A percentile compares a stretch with the other conserved stretches of the same genome.
phyloP scores from a whole-genome alignment of 305 asterid genomes.

The Euphrasia arctica region DNA sequence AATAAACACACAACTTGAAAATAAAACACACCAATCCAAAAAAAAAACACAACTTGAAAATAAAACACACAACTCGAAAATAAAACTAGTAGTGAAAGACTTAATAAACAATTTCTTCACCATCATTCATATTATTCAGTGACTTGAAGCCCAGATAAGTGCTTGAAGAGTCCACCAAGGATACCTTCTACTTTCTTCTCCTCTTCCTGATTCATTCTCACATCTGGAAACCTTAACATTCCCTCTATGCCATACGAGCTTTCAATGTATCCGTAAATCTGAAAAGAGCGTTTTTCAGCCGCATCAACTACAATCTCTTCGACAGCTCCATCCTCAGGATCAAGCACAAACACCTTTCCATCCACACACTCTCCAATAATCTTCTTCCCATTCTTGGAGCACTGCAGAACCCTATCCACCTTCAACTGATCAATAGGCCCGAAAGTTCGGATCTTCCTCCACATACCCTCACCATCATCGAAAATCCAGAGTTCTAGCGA shows the following conservation, averaged over 20 bases:
- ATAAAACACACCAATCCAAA: too few species aligned
- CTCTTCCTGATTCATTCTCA: too few species aligned
- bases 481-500: neutral
- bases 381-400: conserved; percentile 1
- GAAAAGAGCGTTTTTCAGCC: neutral
- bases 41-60: too few species aligned
- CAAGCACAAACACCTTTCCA: neutral
- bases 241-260: neutral
- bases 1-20: too few species aligned
- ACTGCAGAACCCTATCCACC: conserved; percentile 1
- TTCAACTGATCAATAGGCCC: neutral
- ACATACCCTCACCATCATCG: neutral
- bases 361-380: neutral
- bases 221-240: neutral
- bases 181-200: too few species aligned
- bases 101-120: too few species aligned
- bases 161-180: too few species aligned
- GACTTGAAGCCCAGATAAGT: too few species aligned
- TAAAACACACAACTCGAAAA: too few species aligned
- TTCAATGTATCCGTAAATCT: neutral
- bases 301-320: neutral
- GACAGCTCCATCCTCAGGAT: neutral
- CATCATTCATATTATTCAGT: too few species aligned
- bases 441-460: neutral
- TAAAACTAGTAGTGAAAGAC: too few species aligned